A percentile compares a stretch with the other conserved stretches of the same genome.
These are phyloP conservation scores for Capsicum rhomboideum DNA, from an alignment of 257 asterid species.

Conservation along the genomic window DNA sequence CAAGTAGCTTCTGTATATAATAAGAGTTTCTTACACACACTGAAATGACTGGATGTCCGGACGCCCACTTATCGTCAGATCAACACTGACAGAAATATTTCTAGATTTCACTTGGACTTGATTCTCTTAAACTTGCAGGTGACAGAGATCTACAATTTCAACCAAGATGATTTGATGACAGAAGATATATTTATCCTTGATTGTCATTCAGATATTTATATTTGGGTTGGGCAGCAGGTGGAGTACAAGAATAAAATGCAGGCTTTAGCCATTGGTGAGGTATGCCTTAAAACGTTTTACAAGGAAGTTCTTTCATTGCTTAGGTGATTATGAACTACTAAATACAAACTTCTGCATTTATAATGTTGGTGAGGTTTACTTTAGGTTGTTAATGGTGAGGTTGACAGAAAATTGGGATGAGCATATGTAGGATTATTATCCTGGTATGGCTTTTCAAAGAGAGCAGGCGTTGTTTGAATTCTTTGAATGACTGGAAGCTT, in stretches of 20 bases:
- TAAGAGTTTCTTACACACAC: not conserved
- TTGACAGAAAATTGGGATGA: conserved; percentile 35
- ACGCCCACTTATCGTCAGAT: not conserved
- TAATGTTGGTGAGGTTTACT: conserved; percentile 2
- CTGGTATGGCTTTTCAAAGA: not conserved
- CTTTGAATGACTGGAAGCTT: not conserved
- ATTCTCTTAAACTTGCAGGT: conserved; percentile 38
- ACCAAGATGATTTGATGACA: conserved; percentile 94
- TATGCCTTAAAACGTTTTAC: conserved; percentile 10
- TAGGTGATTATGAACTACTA: conserved; percentile 7
- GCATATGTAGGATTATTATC: not conserved
- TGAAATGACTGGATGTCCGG: not conserved
- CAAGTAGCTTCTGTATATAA: not conserved
- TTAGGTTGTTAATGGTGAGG: conserved; percentile 2
- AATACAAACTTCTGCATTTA: conserved; percentile 1
- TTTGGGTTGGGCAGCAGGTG: conserved; percentile 92
- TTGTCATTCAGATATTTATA: conserved; percentile 76
- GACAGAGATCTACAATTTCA: conserved; percentile 78
- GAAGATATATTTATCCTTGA: conserved; percentile 90
- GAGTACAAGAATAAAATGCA: conserved; percentile 55
- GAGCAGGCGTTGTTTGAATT: not conserved
- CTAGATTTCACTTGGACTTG: not conserved
- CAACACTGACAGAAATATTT: not conserved
- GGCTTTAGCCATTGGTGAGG: conserved; percentile 83
- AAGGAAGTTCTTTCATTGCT: not conserved